Evolutionary conservation across 192 early-diverging fungal genomes (phyloP), one percentile per base, ranked within the genome.

Genomic region (Piromyces sp.): DNA sequence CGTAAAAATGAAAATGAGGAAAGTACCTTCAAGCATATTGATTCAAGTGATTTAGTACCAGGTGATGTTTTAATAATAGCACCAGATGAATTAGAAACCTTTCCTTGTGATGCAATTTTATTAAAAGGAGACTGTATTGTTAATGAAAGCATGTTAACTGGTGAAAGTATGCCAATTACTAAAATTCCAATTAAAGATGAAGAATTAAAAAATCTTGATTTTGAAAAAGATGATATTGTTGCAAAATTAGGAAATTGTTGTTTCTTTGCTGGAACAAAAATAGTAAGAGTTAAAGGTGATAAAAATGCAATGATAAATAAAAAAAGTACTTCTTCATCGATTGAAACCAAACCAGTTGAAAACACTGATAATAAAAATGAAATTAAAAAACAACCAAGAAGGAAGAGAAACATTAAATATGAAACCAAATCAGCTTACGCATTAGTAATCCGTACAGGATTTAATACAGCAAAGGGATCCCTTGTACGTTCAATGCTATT

Each of bases 401-500:
- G 85, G 19, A 80, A 78, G 36, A 30, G 17, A n/a, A 58, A 80
- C 79, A 30, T 79, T 68, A n/a, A 81, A 14, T 30, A 68, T 30
- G n/a, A 81, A 83, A 17, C 81, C 3, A 29, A 84, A 29, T 80
- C 30, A 15, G 87, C 93, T 9, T 88, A 94, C 13, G 98, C 96
- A 4, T 89, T 99, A 86, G 96, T 94, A 15, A 91, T 98, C 22
- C 89, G 97, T 37, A 95, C 94, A 9, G 96, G 96, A 0, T 97
- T 98, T 85, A 97, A 97, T 86, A 97, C 98, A 0, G 94, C 96
- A 30, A 99, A 98, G 85, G 98, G 98, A 68, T 92, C 95, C 6
- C 87, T 99, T 30, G 90, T 98, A 30, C 93, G 98, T 2, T 96
- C 95, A 33, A 98, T 99, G 86, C 88, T 98, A 40, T 98, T 96